Evolutionary conservation across 257 asterid species (phyloP), one percentile per base, ranked within the genome.

Genomic region (Leptodermis oblonga): DNA sequence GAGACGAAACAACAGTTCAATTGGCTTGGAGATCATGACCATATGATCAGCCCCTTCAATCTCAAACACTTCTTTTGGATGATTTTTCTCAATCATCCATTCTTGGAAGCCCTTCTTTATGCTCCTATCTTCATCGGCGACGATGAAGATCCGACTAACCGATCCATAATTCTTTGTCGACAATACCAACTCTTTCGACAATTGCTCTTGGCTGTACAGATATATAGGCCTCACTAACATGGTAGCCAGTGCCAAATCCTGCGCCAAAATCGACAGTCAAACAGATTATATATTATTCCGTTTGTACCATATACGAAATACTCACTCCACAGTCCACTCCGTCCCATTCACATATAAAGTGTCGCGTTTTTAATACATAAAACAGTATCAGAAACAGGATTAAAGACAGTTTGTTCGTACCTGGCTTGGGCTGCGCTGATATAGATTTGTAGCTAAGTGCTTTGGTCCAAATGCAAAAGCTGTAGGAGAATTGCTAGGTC

Each of bases 31-130:
- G 73, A 79, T 66, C 84, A 80, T 74, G 23, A 72, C 71, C 84
- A 79, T 79, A 48, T 82, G 83, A 77, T 79, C 84, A 1, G 86
- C 69, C 1, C 77, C 84, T 34, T 8, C 37, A 8, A 82, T 53
- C 41, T 70, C 70, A 54, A 10, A 36, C 28, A 79, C 84, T 77
- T 82, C 72, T 59, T 72, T 46, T 1, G 84, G 86, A 6, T 79
- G 81, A 39, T 79, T 82, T 11, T 67, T 62, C 54, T 62, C 10
- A 26, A 74, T 71, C 82, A 82, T 74, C 76, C 82, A 74, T 59
- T 34, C 56, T 18, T 77, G 84, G 3, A 77, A 65, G 11, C 74
- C 58, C 64, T 69, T 72, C 1, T 10, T 53, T 15, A 13, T 17
- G 30, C 25, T 13, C 70, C 69, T 80, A 68, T 83, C 87, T 70